A percentile compares a stretch with the other conserved stretches of the same genome.
These are phyloP conservation scores for Heracleum sosnowskyi DNA, from an alignment of 129 eudicot species.

Conservation along the genomic window DNA sequence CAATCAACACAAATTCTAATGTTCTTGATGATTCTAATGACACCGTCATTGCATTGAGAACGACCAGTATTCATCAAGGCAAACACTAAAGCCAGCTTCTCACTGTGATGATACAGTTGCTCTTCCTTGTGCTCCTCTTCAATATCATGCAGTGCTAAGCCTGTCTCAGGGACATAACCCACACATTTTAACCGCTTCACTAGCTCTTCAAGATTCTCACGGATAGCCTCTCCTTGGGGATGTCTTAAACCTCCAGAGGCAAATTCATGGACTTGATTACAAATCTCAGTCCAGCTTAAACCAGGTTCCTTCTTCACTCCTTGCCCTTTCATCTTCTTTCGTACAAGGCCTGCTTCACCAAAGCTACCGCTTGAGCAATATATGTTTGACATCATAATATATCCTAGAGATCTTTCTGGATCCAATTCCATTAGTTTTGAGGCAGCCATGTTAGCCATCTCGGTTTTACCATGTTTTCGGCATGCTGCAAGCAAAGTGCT, in stretches of 20 bases:
- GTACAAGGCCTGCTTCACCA: slow-evolving; percentile 35
- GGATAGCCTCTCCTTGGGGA: slow-evolving; percentile 43
- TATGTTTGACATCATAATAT: slow-evolving; percentile 57
- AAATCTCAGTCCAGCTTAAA: slow-evolving; percentile 74
- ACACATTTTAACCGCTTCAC: slow-evolving; percentile 33
- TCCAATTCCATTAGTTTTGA: slow-evolving; percentile 45
- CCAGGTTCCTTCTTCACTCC: slow-evolving; percentile 78
- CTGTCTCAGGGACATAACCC: slow-evolving; percentile 66
- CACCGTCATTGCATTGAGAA: slow-evolving; percentile 13
- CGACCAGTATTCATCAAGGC: slow-evolving; percentile 31
- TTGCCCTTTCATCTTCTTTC: slow-evolving; percentile 47
- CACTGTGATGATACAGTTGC: slow-evolving; percentile 63
- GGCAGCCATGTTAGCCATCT: slow-evolving; percentile 46
- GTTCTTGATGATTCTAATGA: slow-evolving; percentile 59
- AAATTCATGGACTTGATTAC: slow-evolving; percentile 59
- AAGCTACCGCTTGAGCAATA: slow-evolving; percentile 51
- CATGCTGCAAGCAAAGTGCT: slow-evolving; percentile 75
- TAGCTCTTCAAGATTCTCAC: slow-evolving; percentile 29
- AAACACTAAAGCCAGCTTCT: slow-evolving; percentile 67
- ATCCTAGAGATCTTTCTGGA: slow-evolving; percentile 62
- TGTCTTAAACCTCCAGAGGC: slow-evolving; percentile 59
- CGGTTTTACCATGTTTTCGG: slow-evolving; percentile 53
- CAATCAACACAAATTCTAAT: slow-evolving; percentile 74
- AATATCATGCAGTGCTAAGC: slow-evolving; percentile 44
- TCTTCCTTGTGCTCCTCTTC: slow-evolving; percentile 71